Base-by-base conservation (phyloP, 2,329 filamentous ascomycete genomes). In the Fusarium sp. region DNA sequence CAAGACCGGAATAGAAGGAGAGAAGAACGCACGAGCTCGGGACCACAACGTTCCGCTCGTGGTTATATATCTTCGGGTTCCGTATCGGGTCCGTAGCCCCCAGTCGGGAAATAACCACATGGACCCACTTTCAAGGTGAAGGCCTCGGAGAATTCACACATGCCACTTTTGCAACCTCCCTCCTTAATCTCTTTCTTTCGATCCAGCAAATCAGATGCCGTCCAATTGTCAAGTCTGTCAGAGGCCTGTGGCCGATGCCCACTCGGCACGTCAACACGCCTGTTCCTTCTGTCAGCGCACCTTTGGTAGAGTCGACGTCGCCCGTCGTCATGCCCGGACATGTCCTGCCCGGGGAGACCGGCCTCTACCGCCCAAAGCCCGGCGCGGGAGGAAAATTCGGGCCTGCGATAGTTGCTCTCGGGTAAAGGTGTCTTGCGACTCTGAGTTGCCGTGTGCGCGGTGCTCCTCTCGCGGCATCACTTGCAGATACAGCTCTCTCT, bases 81-180 rank as follows among this genome's bases (percentile, higher is more conserved):
- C 16, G 13, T 22, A 14, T 29, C 20, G 22, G 27, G 58, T 34
- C 58, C 58, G 24, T 14, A 13, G 52, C 18, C 45, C 16, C 16
- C 27, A 4, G 22, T 24, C 71, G 71, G 71, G 62, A 71, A 73
- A 45, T 60, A 65, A 40, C 71, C 71, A 74, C 71, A 65, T 34
- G 0, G 20, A 35, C 22, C 71, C 71, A 64, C 67, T 69, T 68
- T 31, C 56, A 11, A 1, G 11, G 1, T 22, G 11, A 63, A 38
- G 4, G 29, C 18, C 24, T 64, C 71, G 73, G 73, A 47, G 45
- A 74, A 70, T 60, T 62, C 63, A 74, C 56, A 76, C 73, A 72
- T 60, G 22, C 42, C 2, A 62, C 31, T 34, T 37, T 27, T 24
- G n/a, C 47, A 52, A 52, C 47, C 16, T 52, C 24, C 6, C 54